Base-by-base conservation (phyloP, 257 asterid species). In the Nicotiana obtusifolia region DNA sequence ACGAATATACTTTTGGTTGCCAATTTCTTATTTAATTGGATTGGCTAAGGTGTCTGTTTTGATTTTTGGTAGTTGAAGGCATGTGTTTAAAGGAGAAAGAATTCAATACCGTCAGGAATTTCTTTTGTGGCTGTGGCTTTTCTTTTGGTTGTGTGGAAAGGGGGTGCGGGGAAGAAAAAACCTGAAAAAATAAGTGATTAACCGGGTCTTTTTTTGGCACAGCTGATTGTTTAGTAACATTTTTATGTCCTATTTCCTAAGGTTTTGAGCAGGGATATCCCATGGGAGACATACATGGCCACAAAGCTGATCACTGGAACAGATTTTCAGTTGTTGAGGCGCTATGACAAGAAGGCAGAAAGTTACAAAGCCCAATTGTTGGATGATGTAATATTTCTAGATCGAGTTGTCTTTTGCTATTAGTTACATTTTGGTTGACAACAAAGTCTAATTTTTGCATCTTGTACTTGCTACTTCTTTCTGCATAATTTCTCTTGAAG, bases 271-370 rank as follows among this genome's bases (percentile, higher is more conserved):
- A 91, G 97, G 88, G 97, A 95, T 87, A 95, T 95, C 83, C 98
- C 97, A 77, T 95, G 99, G 99, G 98, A 95, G 85, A 91, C 97
- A 49, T 93, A 95, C 87, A 91, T 92, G 94, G 87, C 97, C 60
- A 92, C 96, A 54, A 94, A 95, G 92, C 86, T 94, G 90, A 91
- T 95, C 66, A 84, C 96, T 6, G 97, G 97, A 66, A 91, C 98
- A 19, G 97, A 94, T 76, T 92, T 95, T 83, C 98, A 95, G 90
- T 89, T 95, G 87, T 88, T 95, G 87, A 87, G 97, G 84, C 91
- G 98, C 57, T 95, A 95, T 28, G 99, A 94, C 85, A 95, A 95
- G 90, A 95, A 94, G 80, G 86, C 97, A 26, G 95, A 90, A 81
- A 85, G 89, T 64, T 83, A 84, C 89, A 95, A 92, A 90, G 93